Conservation (phyloP, 805 yeast species). For the Starmerella bombicola region DNA sequence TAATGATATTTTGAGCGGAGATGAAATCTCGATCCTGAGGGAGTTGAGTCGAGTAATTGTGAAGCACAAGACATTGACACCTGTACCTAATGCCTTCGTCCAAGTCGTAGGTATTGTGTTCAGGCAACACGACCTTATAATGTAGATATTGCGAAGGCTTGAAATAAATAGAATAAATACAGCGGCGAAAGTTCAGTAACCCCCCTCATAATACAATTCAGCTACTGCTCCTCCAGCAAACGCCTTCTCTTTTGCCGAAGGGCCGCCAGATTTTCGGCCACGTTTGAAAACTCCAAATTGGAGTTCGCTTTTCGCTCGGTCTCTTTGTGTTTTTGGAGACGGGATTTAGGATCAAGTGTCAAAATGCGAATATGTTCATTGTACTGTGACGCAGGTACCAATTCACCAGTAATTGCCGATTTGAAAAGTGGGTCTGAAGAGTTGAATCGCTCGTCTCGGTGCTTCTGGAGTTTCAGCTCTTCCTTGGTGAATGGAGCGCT, state of each 20-base stretch:
- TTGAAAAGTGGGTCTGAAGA: constrained; percentile 34
- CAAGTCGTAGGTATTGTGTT: constrained; percentile 16
- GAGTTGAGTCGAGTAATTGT: constrained; percentile 26
- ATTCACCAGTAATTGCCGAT: constrained; percentile 70
- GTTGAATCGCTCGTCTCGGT: not conserved
- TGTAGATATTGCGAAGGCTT: no score
- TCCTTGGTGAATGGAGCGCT: constrained; percentile 20
- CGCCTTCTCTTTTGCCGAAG: constrained; percentile 10
- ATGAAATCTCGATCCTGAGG: constrained; percentile 35
- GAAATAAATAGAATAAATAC: no score
- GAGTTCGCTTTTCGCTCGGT: constrained; percentile 27
- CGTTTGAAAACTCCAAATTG: constrained; percentile 29
- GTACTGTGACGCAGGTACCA: constrained; percentile 58
- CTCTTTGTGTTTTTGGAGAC: constrained; percentile 42
- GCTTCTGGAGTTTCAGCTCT: constrained; percentile 6
- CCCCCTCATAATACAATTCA: not conserved
- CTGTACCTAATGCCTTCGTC: constrained; percentile 12
- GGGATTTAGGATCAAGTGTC: constrained; percentile 66
- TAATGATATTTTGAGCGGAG: constrained; percentile 31
- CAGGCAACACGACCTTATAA: constrained; percentile 19
- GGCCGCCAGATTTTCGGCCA: constrained; percentile 30
- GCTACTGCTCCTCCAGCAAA: constrained; percentile 6
- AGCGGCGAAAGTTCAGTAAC: no score
- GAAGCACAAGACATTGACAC: not conserved
- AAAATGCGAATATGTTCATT: constrained; percentile 53